Conservation (phyloP, 441 rosid genomes). For the Gossypium schwendimanii region DNA sequence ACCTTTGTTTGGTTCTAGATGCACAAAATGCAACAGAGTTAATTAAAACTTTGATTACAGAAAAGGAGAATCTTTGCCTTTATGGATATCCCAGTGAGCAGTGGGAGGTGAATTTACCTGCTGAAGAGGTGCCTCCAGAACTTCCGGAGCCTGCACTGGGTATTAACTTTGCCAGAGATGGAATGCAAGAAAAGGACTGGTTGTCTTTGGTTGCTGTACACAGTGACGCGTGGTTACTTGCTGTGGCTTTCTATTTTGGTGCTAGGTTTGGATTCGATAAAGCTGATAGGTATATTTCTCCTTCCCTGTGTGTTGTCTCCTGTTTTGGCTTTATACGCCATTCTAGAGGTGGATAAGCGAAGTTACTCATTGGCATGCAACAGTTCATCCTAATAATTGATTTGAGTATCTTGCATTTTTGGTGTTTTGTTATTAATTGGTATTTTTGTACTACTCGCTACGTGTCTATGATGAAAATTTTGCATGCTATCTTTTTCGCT, state of each 20-base stretch:
- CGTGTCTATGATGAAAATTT: not conserved
- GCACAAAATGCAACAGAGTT: not conserved
- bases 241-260: slow-evolving; percentile 61
- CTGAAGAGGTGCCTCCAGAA: slow-evolving; percentile 49
- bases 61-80: slow-evolving; percentile 56
- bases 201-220: slow-evolving; percentile 44
- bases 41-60: slow-evolving; percentile 17
- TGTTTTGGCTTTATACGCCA: slow-evolving; percentile 1
- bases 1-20: not conserved
- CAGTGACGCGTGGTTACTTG: slow-evolving; percentile 51
- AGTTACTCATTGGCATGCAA: not conserved
- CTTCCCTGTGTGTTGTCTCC: not conserved
- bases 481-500: not conserved
- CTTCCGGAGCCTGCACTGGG: slow-evolving; percentile 68
- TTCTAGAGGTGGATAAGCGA: not conserved
- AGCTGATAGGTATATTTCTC: slow-evolving; percentile 38
- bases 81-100: slow-evolving; percentile 55
- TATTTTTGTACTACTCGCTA: not conserved
- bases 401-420: not conserved
- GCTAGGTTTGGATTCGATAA: slow-evolving; percentile 62
- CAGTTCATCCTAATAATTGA: not conserved
- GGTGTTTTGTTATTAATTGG: not conserved
- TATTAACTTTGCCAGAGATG: slow-evolving; percentile 62
- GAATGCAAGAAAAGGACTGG: slow-evolving; percentile 63
- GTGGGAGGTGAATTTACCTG: slow-evolving; percentile 59